A percentile compares a stretch with the other conserved stretches of the same genome.
phyloP scores from a whole-genome alignment of 1,284 basidiomycete species.

The Athelia sp. region DNA sequence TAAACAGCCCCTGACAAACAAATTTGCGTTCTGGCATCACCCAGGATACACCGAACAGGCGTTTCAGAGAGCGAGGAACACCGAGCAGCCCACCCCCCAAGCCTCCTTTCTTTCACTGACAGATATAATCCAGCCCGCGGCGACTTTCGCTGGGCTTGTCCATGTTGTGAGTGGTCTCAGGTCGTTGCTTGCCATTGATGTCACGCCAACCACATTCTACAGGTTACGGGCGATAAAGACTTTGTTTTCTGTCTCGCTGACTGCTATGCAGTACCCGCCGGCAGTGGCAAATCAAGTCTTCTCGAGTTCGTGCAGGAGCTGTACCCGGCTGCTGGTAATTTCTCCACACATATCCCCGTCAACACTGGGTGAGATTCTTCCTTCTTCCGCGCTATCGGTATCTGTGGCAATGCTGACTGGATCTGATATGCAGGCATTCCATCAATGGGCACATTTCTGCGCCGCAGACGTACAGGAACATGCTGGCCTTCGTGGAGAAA shows the following conservation, averaged over 20 bases:
- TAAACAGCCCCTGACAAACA: too few relatives aligned
- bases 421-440: neutral
- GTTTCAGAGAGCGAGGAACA: too few relatives aligned
- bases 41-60: too few relatives aligned
- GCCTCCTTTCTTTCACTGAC: too few relatives aligned
- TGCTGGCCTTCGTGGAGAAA: constrained; percentile 1
- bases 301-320: constrained; percentile 1
- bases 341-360: constrained; percentile 1
- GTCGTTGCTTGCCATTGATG: too few relatives aligned
- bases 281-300: neutral
- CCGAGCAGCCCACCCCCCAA: too few relatives aligned
- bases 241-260: constrained; percentile 1
- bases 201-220: too few relatives aligned
- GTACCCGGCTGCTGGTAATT: constrained; percentile 1
- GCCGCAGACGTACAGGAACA: neutral
- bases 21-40: too few relatives aligned
- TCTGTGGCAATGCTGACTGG: neutral
- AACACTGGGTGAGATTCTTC: constrained; percentile 3
- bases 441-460: constrained; percentile 1
- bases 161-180: too few relatives aligned
- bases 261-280: constrained; percentile 2
- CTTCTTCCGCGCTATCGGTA: neutral
- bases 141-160: neutral
- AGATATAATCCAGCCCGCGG: too few relatives aligned
- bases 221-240: constrained; percentile 4